A percentile compares a stretch with the other conserved stretches of the same genome.
Conservation (phyloP, 2,329 filamentous ascomycete genomes). For the Fusarium pseudocircinatum region DNA sequence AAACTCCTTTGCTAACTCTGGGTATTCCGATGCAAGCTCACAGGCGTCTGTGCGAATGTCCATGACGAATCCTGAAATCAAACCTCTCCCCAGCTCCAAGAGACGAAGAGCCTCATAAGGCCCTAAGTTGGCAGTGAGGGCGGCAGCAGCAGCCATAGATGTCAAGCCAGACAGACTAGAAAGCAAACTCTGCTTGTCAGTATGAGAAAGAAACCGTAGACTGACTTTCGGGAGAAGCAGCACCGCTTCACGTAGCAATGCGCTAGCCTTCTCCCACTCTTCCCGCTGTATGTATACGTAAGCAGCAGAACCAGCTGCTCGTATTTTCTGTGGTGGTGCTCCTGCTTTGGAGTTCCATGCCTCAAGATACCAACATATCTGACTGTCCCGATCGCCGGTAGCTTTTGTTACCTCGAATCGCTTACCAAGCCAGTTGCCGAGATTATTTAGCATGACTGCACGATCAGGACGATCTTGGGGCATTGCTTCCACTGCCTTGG, state of each 20-base stretch:
- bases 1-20: background rate
- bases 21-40: background rate
- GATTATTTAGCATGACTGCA: background rate
- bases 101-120: accelerated
- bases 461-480: background rate
- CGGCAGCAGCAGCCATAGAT: background rate
- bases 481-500: background rate
- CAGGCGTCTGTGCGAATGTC: background rate
- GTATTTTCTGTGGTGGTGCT: background rate
- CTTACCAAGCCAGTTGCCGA: background rate
- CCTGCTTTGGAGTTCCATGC: background rate
- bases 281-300: background rate
- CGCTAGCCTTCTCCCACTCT: background rate
- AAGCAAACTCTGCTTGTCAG: background rate
- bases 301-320: background rate
- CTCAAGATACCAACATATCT: background rate
- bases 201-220: background rate
- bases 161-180: background rate
- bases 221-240: background rate
- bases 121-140: accelerated
- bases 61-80: background rate
- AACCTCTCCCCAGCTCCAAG: background rate
- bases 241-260: background rate
- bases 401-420: too few species aligned
- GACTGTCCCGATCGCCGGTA: accelerated